Base-by-base conservation (phyloP, 805 yeast genomes). In the Ogataea naganishii region DNA sequence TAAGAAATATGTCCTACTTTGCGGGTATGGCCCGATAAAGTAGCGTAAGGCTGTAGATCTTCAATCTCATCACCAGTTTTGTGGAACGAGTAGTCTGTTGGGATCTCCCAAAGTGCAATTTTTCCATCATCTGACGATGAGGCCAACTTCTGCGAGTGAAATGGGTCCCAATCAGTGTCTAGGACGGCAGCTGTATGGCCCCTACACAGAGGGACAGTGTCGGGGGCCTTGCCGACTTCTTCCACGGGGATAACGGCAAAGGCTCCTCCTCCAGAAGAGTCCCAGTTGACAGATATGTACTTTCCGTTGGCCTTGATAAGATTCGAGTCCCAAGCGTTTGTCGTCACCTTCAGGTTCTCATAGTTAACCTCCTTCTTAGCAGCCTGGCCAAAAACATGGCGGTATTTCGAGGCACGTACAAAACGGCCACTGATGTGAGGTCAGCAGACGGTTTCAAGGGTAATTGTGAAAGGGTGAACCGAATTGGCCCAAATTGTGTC, bases 281-380 rank as follows among this genome's bases (percentile, higher is more conserved):
- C 85, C 95, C 96, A 86, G 53, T 84, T 86, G 40, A 86, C 80
- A 1, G 95, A 69, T 24, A 92, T 57, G 47, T 73, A 92, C 53
- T 80, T 79, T 22, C 96, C 89, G 53, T 92, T 92, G 40, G 82
- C 72, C 56, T 85, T 76, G 41, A 92, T 70, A 40, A 92, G 66
- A 55, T 89, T 89, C 30, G 95, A 82, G 56, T 92, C 99, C 83
- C 95, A 92, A 2, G 97, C 98, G 49, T 86, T 88, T 49, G 83
- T 78, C 42, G 95, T 82, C 33, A 80, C 72, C 46, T 73, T 77
- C 41, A 82, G 60, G 53, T 81, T 81, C 45, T 81, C 92, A 48
- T 75, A 79, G 53, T 80, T 72, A 34, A 72, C 59, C 48, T 81
- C 89, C 49, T 70, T 76, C 52, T 73, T 72, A 37, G 75, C 65